phyloP scores from a whole-genome alignment of 2,329 filamentous ascomycete genomes.

The Corniculantispora saksenae region DNA sequence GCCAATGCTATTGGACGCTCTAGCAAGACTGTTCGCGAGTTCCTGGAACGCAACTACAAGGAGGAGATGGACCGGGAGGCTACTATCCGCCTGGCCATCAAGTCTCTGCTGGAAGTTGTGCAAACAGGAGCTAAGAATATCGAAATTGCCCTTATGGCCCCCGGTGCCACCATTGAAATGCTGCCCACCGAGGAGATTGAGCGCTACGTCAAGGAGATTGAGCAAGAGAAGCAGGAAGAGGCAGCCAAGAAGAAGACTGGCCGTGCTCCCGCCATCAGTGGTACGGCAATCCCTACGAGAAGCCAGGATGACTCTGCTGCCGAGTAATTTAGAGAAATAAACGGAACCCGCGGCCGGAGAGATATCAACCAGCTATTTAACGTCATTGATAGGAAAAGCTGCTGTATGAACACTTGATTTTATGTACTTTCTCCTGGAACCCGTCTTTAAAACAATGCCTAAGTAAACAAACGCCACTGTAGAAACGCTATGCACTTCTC shows the following conservation, averaged over 20 bases:
- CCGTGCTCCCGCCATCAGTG: slow-evolving; percentile 67
- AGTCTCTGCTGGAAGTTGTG: slow-evolving; percentile 95
- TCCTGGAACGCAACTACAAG: slow-evolving; percentile 98
- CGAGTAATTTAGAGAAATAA: slow-evolving; percentile 28
- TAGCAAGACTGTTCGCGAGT: slow-evolving; percentile 98
- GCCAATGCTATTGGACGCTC: slow-evolving; percentile 98
- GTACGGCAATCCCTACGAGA: slow-evolving; percentile 73
- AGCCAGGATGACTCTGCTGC: slow-evolving; percentile 44
- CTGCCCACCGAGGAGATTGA: slow-evolving; percentile 95
- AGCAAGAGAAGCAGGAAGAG: slow-evolving; percentile 99
- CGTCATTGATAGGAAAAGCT: slow-evolving; percentile 25
- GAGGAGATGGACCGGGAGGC: slow-evolving; percentile 95
- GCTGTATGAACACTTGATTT: slow-evolving; percentile 25
- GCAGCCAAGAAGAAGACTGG: slow-evolving; percentile 95
- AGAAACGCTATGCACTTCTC: neutral
- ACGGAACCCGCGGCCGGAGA: slow-evolving; percentile 18
- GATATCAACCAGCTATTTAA: slow-evolving; percentile 28
- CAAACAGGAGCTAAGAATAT: slow-evolving; percentile 99
- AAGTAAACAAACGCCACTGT: neutral
- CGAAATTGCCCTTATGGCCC: slow-evolving; percentile 97
- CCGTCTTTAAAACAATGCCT: neutral
- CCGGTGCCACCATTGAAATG: slow-evolving; percentile 89
- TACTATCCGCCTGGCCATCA: slow-evolving; percentile 95
- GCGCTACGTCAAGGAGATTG: slow-evolving; percentile 96
- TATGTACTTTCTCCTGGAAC: neutral